Base-by-base conservation (phyloP, 2,329 filamentous ascomycete genomes). In the Monilinia fructicola region DNA sequence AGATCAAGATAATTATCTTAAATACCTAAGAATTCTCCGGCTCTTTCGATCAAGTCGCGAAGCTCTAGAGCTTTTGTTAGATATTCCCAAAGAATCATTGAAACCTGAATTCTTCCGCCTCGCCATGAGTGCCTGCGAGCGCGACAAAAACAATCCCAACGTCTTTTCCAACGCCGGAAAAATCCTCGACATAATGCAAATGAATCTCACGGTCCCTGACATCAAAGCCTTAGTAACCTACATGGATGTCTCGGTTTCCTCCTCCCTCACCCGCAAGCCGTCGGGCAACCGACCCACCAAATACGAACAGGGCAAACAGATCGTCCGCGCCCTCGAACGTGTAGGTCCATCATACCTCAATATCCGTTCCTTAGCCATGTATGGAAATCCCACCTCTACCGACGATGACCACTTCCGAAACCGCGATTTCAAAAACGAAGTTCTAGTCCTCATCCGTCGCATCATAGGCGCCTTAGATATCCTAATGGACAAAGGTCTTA, bases 81-180 rank as follows among this genome's bases (percentile, higher is more conserved):
- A 80, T 23, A 84, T 89, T 73, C 85, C 84, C 2, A 73, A 74
- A 28, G 73, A 78, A 9, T 71, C 80, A 68, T 74, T 84, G 50
- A 78, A 75, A 66, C 72, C 75, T 44, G 84, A 83, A 67, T 87
- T 86, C 12, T 91, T 93, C 78, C 85, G 86, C 64, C 84, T 92
- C 56, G 92, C 90, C 64, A 87, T 97, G 81, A 83, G 84, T 69
- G 83, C 87, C 6, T 97, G 93, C 77, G 79, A 86, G 31, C 85
- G 89, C 66, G 92, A 97, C 80, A 89, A 87, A 74, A 87, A 88
- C 65, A 97, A 96, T 76, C 81, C 77, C n/a, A 84, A 88, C 63
- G 85, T 86, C 28, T 84, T 96, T 70, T 78, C 81, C 3, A 83
- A 90, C 70, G 90, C 91, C 5, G 85, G 81, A 61, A 77, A 81